Percentiles rank a stretch among this genome's conserved stretches.
phyloP scores from a whole-genome alignment of 2,329 filamentous ascomycete genomes.

The Apiospora pterosperma region DNA sequence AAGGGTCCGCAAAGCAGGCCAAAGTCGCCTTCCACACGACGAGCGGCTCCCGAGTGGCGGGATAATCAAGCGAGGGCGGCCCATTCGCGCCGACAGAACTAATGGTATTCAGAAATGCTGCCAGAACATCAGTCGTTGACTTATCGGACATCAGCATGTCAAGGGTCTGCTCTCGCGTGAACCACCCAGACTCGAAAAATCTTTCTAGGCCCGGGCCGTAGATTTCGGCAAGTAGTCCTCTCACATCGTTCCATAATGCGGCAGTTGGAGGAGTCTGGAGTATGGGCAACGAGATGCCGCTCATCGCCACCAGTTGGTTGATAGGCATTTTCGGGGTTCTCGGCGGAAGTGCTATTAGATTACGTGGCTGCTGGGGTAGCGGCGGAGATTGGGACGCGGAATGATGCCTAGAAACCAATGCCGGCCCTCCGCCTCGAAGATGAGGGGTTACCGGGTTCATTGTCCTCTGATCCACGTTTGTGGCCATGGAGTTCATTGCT shows the following conservation, averaged over 20 bases:
- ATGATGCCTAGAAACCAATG: not conserved
- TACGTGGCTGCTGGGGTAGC: conserved; percentile 3
- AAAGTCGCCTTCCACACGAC: conserved; percentile 55
- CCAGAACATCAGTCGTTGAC: conserved; percentile 62
- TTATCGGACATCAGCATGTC: conserved; percentile 49
- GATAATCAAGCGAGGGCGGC: conserved; percentile 48
- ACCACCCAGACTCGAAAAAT: conserved; percentile 84
- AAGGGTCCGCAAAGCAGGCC: conserved; percentile 44
- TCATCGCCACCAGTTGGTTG: conserved; percentile 64
- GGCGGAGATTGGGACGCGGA: not conserved
- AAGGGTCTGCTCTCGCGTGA: conserved; percentile 46
- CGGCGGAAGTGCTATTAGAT: conserved; percentile 31
- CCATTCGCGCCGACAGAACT: conserved; percentile 47
- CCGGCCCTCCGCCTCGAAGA: conserved; percentile 48
- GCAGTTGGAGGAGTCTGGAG: conserved; percentile 49
- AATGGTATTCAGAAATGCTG: conserved; percentile 58
- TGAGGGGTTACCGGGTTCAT: conserved; percentile 35
- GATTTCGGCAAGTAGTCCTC: conserved; percentile 68
- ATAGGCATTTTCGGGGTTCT: conserved; percentile 59
- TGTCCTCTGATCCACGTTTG: conserved; percentile 24
- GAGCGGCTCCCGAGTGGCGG: conserved; percentile 52
- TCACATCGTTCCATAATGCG: conserved; percentile 61
- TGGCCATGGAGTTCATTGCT: conserved; percentile 21
- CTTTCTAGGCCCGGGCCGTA: conserved; percentile 72
- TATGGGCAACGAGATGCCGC: conserved; percentile 57